Evolutionary conservation across 768 basidiomycete species (phyloP).

Genomic region (Calocera viscosa): DNA sequence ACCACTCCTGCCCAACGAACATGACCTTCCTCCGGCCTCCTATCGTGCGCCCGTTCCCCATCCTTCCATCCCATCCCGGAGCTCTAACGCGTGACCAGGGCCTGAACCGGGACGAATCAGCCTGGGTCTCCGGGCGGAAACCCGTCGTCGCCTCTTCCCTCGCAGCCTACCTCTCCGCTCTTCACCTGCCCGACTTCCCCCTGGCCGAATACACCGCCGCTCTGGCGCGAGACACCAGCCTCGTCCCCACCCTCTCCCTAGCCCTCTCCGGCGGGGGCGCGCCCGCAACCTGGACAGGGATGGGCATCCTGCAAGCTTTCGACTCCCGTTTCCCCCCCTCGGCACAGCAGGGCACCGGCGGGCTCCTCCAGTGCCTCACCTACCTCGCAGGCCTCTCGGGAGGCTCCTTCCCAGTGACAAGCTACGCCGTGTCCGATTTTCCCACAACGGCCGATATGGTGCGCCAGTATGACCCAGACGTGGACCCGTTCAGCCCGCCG

Average conservation of each 20-base stretch:
- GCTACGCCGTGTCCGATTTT: slow-evolving; percentile 20
- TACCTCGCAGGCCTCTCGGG: slow-evolving; percentile 29
- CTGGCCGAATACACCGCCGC: not conserved
- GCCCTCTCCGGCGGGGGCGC: slow-evolving; percentile 31
- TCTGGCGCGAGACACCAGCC: not conserved
- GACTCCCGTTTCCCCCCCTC: slow-evolving; percentile 24
- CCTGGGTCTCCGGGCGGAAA: not conserved
- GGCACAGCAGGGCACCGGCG: slow-evolving; percentile 32
- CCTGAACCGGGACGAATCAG: not conserved
- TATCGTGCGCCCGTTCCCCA: not conserved
- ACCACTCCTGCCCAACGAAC: not conserved
- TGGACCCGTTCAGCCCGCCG: slow-evolving; percentile 16
- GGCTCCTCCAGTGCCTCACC: slow-evolving; percentile 27
- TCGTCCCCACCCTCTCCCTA: slow-evolving; percentile 25
- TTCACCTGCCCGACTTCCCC: not conserved
- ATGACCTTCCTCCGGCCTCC: not conserved
- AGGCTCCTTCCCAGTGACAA: slow-evolving; percentile 25
- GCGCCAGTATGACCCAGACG: slow-evolving; percentile 16
- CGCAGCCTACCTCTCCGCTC: not conserved
- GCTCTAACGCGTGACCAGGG: not conserved
- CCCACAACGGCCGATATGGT: slow-evolving; percentile 14
- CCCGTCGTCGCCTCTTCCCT: not conserved
- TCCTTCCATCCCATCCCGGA: not conserved
- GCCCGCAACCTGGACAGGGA: slow-evolving; percentile 26
- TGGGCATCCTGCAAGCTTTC: slow-evolving; percentile 20